Conservation (phyloP, 2,329 filamentous ascomycete genomes). For the Calonectria honghensis region DNA sequence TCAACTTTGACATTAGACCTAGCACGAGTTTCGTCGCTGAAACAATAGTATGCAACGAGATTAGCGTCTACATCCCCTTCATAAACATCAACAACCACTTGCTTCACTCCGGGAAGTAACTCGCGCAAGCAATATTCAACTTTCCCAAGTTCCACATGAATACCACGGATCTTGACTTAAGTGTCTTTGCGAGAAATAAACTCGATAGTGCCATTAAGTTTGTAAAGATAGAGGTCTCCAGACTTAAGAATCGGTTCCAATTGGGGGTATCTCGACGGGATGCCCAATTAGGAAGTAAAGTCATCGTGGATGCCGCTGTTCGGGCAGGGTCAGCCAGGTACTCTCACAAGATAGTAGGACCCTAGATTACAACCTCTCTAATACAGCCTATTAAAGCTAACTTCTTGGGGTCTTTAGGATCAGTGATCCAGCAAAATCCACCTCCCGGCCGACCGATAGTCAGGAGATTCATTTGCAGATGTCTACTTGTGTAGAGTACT, state of each 20-base stretch:
- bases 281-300: not conserved
- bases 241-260: constrained; percentile 8
- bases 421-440: not conserved
- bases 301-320: not conserved
- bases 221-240: not conserved
- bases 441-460: not conserved
- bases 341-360: not conserved
- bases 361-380: not conserved
- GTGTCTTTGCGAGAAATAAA: not conserved
- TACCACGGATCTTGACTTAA: not conserved
- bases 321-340: not conserved
- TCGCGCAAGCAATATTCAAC: not conserved
- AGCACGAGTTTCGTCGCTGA: not conserved
- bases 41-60: not conserved
- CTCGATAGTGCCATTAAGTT: not conserved
- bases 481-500: not conserved
- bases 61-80: not conserved
- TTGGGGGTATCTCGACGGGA: not conserved
- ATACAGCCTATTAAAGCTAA: not conserved
- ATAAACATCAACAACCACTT: not conserved
- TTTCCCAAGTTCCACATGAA: not conserved
- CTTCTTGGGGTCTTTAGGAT: not conserved
- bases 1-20: not conserved
- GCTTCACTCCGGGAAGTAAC: not conserved
- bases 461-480: not conserved